Conservation (phyloP, 1,284 basidiomycete species). For the Boletus calvinii region DNA sequence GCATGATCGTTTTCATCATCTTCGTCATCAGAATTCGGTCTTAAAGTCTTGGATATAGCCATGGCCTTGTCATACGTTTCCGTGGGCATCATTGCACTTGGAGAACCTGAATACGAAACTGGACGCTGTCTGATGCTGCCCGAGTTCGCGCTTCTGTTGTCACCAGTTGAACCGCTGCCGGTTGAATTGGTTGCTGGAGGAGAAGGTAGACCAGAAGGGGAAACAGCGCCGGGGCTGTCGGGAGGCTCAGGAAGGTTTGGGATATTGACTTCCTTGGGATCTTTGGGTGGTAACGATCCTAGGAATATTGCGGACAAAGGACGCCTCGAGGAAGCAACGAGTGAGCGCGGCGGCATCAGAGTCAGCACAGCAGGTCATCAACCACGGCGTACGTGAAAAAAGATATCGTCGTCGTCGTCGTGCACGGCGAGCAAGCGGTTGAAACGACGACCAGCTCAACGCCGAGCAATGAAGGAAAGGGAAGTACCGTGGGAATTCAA, state of each 20-base stretch:
- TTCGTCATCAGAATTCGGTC: constrained; percentile 41
- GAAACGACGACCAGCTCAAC: constrained; percentile 25
- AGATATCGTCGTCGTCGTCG: constrained; percentile 24
- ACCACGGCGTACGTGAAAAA: constrained; percentile 22
- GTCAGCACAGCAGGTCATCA: constrained; percentile 27
- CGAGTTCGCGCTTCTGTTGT: constrained; percentile 51
- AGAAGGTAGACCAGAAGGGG: constrained; percentile 66
- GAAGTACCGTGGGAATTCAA: constrained; percentile 28
- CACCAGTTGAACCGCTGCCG: constrained; percentile 71
- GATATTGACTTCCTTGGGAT: constrained; percentile 36
- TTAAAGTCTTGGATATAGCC: constrained; percentile 30
- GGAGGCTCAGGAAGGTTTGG: constrained; percentile 72
- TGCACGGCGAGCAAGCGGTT: constrained; percentile 25
- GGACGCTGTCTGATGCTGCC: constrained; percentile 46
- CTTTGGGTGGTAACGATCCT: constrained; percentile 34
- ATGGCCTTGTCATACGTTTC: constrained; percentile 32
- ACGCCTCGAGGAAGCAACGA: constrained; percentile 35
- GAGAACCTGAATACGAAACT: constrained; percentile 29
- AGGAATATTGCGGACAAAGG: constrained; percentile 39
- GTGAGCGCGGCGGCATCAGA: constrained; percentile 38
- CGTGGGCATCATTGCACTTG: constrained; percentile 35
- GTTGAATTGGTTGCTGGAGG: constrained; percentile 80
- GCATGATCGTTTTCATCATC: constrained; percentile 65
- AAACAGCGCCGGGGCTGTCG: constrained; percentile 49
- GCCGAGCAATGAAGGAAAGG: constrained; percentile 18